Percentiles rank a stretch among this genome's conserved stretches.
Evolutionary conservation across 805 yeast species (phyloP).

Genomic region (Tetrapisispora iriomotensis): DNA sequence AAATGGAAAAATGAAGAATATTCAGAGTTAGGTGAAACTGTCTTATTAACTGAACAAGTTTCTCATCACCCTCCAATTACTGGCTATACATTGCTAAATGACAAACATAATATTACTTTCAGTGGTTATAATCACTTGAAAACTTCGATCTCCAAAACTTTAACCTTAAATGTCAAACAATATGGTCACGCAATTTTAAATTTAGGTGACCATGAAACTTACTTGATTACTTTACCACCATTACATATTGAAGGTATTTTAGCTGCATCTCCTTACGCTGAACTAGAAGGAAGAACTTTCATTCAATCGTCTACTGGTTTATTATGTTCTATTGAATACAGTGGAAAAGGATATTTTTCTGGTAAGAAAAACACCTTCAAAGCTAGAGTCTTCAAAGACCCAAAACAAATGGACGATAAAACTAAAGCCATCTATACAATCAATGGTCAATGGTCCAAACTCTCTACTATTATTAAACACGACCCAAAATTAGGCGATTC

Average conservation of each 20-base stretch:
- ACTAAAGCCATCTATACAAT: conserved; percentile 69
- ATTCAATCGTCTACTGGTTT: conserved; percentile 79
- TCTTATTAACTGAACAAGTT: conserved; percentile 82
- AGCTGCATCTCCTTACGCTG: conserved; percentile 88
- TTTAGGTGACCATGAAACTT: conserved; percentile 47
- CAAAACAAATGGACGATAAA: conserved; percentile 39
- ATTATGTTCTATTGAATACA: conserved; percentile 60
- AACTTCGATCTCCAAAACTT: conserved; percentile 69
- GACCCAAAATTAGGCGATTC: conserved; percentile 9
- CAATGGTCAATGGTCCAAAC: conserved; percentile 87
- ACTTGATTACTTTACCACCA: conserved; percentile 82
- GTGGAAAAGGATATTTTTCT: conserved; percentile 89
- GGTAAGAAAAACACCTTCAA: conserved; percentile 92
- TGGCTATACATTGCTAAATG: conserved; percentile 78
- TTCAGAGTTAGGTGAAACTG: conserved; percentile 59
- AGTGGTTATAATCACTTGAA: conserved; percentile 88
- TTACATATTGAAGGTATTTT: conserved; percentile 90
- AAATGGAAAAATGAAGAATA: conserved; percentile 60
- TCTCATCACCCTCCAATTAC: conserved; percentile 97
- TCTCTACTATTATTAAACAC: conserved; percentile 55
- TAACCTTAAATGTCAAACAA: conserved; percentile 78
- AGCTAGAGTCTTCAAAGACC: conserved; percentile 61
- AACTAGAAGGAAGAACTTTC: conserved; percentile 78
- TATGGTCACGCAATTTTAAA: conserved; percentile 79
- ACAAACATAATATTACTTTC: conserved; percentile 52